Evolutionary conservation across 2,329 filamentous ascomycete species (phyloP).

Genomic region (Scortechinia acanthostroma): DNA sequence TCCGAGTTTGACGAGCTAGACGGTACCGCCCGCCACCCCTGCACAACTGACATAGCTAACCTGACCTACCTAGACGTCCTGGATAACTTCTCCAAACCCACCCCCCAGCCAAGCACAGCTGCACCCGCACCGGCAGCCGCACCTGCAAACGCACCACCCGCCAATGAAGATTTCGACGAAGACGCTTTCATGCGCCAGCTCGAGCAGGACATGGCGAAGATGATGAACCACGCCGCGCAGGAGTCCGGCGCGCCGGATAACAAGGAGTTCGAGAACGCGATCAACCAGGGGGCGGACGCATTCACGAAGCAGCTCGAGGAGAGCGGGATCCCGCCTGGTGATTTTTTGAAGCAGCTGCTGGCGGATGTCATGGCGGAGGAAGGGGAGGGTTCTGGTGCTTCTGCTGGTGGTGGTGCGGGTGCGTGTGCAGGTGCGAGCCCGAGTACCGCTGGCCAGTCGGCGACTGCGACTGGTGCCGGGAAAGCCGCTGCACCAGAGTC

Average conservation of each 20-base stretch:
- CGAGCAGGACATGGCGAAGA: not conserved
- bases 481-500: slow-evolving; percentile 17
- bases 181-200: not conserved
- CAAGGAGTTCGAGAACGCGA: not conserved
- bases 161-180: not conserved
- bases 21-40: not conserved
- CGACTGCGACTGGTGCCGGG: not conserved
- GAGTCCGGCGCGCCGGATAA: not conserved
- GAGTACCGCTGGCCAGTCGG: not conserved
- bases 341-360: slow-evolving; percentile 22
- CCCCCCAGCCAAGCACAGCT: not conserved
- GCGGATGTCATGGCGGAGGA: slow-evolving; percentile 17
- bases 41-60: not conserved
- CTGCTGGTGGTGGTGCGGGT: not conserved
- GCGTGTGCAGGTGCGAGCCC: not conserved
- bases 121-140: not conserved
- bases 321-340: slow-evolving; percentile 19
- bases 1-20: not conserved
- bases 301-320: slow-evolving; percentile 23
- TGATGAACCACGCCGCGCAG: not conserved
- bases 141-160: not conserved
- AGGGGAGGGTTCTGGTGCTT: slow-evolving; percentile 7
- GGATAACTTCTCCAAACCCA: slow-evolving; percentile 1
- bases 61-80: not conserved
- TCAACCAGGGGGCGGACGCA: slow-evolving; percentile 5